A percentile compares a stretch with the other conserved stretches of the same genome.
Evolutionary conservation across 1,139 yeast species (phyloP).

Genomic region (Hyphopichia pseudoburtonii): DNA sequence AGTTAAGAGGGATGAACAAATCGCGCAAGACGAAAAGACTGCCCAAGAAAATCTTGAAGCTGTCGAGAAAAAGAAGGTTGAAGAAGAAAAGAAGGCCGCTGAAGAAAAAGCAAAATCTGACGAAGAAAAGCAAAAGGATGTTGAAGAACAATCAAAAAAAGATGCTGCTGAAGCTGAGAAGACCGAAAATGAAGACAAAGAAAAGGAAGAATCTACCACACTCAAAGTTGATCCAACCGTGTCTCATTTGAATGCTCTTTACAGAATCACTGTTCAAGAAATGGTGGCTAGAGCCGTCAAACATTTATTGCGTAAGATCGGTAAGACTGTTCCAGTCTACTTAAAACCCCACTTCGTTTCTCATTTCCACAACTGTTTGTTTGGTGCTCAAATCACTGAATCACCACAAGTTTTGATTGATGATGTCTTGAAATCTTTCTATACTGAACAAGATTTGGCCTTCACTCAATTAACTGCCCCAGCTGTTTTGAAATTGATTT

Average conservation of each 20-base stretch:
- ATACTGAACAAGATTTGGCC: slow-evolving; percentile 39
- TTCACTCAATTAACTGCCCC: slow-evolving; percentile 48
- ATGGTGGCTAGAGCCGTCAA: slow-evolving; percentile 78
- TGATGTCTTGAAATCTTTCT: slow-evolving; percentile 42
- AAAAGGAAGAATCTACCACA: slow-evolving; percentile 32
- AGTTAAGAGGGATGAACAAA: slow-evolving; percentile 23
- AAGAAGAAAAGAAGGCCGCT: slow-evolving; percentile 26
- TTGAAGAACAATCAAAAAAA: slow-evolving; percentile 20
- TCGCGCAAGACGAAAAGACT: slow-evolving; percentile 18
- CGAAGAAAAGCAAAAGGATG: slow-evolving; percentile 18
- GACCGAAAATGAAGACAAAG: slow-evolving; percentile 28
- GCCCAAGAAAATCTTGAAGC: slow-evolving; percentile 24
- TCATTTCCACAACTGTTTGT: slow-evolving; percentile 72
- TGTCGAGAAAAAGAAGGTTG: slow-evolving; percentile 29
- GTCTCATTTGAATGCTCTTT: slow-evolving; percentile 48
- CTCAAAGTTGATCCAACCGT: slow-evolving; percentile 44
- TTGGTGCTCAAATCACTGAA: slow-evolving; percentile 49
- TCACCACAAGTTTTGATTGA: slow-evolving; percentile 47
- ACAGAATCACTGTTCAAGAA: slow-evolving; percentile 57
- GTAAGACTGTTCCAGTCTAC: slow-evolving; percentile 50
- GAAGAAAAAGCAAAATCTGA: slow-evolving; percentile 22
- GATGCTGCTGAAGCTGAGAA: slow-evolving; percentile 29
- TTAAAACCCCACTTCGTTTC: slow-evolving; percentile 60
- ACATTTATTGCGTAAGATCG: slow-evolving; percentile 60
- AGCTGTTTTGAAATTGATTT: slow-evolving; percentile 43